A percentile compares a stretch with the other conserved stretches of the same genome.
phyloP scores from a whole-genome alignment of 805 yeast species.

The Sungouiozyma ichnusensis region DNA sequence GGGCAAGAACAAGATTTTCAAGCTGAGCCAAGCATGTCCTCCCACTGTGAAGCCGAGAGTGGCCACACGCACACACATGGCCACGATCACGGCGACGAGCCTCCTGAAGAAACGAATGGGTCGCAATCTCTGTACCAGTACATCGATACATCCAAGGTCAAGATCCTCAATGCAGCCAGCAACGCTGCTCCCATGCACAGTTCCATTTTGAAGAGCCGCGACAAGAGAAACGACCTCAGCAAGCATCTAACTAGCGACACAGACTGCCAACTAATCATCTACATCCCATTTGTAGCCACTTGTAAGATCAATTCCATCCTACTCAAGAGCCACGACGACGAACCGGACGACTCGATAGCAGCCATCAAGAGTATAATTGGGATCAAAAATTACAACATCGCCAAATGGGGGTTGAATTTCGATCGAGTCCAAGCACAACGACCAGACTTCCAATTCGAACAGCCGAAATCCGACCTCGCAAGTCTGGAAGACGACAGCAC shows the following conservation, averaged over 20 bases:
- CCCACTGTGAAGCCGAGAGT: conserved; percentile 26
- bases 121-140: conserved; percentile 56
- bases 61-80: conserved; percentile 25
- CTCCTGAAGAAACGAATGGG: conserved; percentile 61
- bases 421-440: conserved; percentile 38
- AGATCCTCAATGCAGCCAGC: conserved; percentile 51
- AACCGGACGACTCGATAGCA: conserved; percentile 30
- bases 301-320: conserved; percentile 68
- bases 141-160: conserved; percentile 49
- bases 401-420: conserved; percentile 47
- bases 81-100: conserved; percentile 36
- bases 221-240: conserved; percentile 40
- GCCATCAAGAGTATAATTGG: conserved; percentile 65
- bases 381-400: conserved; percentile 53
- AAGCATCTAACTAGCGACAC: conserved; percentile 52
- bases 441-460: conserved; percentile 44
- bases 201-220: conserved; percentile 42
- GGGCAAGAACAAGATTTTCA: too few species aligned
- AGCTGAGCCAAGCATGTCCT: conserved; percentile 29
- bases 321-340: conserved; percentile 42
- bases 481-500: conserved; percentile 29
- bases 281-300: conserved; percentile 69
- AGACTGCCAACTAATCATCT: conserved; percentile 68
- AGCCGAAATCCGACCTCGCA: conserved; percentile 45
- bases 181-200: conserved; percentile 29